These are phyloP conservation scores for Rossbeevera mucosa DNA, from an alignment of 768 basidiomycete species.

Conservation along the genomic window DNA sequence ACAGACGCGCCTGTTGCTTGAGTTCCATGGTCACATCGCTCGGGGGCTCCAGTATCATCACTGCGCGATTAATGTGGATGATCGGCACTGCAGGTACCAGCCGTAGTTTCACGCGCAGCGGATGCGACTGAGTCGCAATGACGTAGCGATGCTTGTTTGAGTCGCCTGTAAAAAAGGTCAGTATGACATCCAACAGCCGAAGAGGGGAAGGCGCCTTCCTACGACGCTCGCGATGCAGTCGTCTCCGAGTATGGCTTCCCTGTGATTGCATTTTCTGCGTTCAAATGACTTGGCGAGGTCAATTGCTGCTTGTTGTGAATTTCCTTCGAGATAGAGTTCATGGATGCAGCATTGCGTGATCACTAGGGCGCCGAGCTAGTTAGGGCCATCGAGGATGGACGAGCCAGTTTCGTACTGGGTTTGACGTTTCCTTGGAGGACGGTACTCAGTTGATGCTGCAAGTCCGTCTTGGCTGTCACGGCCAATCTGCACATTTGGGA, in stretches of 20 bases:
- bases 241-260: conserved; percentile 76
- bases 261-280: conserved; percentile 91
- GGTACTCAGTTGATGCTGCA: conserved; percentile 65
- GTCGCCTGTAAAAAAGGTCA: conserved; percentile 44
- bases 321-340: conserved; percentile 84
- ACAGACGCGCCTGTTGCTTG: conserved; percentile 54
- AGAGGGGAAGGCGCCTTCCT: conserved; percentile 41
- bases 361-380: conserved; percentile 65
- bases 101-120: conserved; percentile 66
- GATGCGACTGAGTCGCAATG: conserved; percentile 75
- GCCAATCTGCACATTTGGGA: conserved; percentile 75
- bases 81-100: conserved; percentile 81
- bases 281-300: conserved; percentile 94
- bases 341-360: conserved; percentile 98
- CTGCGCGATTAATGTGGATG: conserved; percentile 86
- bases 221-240: conserved; percentile 81
- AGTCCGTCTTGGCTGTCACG: conserved; percentile 65
- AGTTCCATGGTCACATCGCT: conserved; percentile 67
- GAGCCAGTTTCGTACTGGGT: conserved; percentile 61
- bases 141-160: conserved; percentile 92
- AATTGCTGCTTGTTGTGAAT: conserved; percentile 64
- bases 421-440: conserved; percentile 88
- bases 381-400: conserved; percentile 19
- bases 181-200: not conserved
- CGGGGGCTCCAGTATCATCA: conserved; percentile 90